Evolutionary conservation across 768 basidiomycete species (phyloP).

Genomic region (Termitomyces sp.): DNA sequence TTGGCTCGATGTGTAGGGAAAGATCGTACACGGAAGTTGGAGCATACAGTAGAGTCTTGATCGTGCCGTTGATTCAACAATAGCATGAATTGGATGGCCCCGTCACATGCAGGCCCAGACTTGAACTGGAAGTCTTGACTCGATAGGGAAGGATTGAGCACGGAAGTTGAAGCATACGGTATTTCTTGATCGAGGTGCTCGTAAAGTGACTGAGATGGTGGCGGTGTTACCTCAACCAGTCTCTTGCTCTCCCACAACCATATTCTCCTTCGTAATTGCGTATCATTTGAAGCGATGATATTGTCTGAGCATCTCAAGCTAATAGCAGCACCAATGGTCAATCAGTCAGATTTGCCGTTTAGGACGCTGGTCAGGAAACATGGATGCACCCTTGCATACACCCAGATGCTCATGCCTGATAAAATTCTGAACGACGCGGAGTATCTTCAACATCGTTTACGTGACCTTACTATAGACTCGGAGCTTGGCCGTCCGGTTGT

Average conservation of each 20-base stretch:
- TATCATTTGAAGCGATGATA: conserved; percentile 6
- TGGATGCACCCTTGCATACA: conserved; percentile 64
- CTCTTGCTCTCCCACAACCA: background rate
- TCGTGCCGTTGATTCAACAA: no score
- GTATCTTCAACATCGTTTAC: conserved; percentile 59
- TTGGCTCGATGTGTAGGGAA: no score
- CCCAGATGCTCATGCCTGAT: conserved; percentile 71
- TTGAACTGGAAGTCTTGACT: background rate
- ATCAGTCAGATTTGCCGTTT: conserved; percentile 76
- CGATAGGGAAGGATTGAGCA: background rate
- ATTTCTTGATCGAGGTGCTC: background rate
- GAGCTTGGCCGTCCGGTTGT: conserved; percentile 44
- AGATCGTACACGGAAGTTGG: no score
- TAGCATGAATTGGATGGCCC: background rate
- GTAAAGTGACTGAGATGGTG: background rate
- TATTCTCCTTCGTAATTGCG: background rate
- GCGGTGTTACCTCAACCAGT: background rate
- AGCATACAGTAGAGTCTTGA: no score
- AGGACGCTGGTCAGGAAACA: conserved; percentile 54
- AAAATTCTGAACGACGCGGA: conserved; percentile 55
- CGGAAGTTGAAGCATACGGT: background rate
- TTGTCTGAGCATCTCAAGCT: conserved; percentile 24
- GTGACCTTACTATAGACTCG: conserved; percentile 40
- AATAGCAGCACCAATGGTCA: conserved; percentile 73
- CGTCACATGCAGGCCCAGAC: no score